Evolutionary conservation across 179 eudicot genomes (phyloP), one percentile per base, ranked within the genome.

Genomic region (Sideroxylon spinosum): DNA sequence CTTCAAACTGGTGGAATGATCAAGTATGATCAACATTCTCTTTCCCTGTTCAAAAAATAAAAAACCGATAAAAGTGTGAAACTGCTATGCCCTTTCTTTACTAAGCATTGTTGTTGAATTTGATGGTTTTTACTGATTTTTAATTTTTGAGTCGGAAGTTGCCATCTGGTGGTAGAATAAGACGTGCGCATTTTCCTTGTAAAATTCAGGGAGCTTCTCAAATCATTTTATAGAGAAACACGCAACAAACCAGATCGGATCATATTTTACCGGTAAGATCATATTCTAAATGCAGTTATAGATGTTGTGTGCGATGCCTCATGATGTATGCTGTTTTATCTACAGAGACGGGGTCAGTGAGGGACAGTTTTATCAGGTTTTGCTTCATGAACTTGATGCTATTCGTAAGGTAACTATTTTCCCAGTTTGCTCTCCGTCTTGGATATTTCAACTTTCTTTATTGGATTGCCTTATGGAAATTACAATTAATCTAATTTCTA

Each of bases 301-400:
- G 17, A 8, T 28, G 14, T 20, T 76, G 46, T 66, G 44, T 64
- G 52, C 77, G 1, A 25, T 71, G 32, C 61, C 13, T 25, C 1
- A 0, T 12, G 9, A 48, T n/a, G 29, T 68, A 13, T 60, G 53
- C 37, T 37, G 5, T 37, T 37, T 37, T 37, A 12, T 46, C 11
- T 79, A 73, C 82, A 94, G 98, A 87, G 98, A 94, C 82, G 98
- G 98, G 32, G 98, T 94, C 37, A 94, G 98, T 75, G 98, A 94
- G 56, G 98, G 98, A 46, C 97, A 94, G 72, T 94, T 94, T 79
- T 91, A 91, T 79, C 98, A 94, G 84, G 98, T 94, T 69, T 69
- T 94, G 85, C 91, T 94, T 44, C 86, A 87, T 80, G 98, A 94
- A 70, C 94, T 94, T 53, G 97, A 92, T 93, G 98, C 98, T 28